phyloP scores from a whole-genome alignment of 2,329 filamentous ascomycete genomes.

The Apiospora pterosperma region DNA sequence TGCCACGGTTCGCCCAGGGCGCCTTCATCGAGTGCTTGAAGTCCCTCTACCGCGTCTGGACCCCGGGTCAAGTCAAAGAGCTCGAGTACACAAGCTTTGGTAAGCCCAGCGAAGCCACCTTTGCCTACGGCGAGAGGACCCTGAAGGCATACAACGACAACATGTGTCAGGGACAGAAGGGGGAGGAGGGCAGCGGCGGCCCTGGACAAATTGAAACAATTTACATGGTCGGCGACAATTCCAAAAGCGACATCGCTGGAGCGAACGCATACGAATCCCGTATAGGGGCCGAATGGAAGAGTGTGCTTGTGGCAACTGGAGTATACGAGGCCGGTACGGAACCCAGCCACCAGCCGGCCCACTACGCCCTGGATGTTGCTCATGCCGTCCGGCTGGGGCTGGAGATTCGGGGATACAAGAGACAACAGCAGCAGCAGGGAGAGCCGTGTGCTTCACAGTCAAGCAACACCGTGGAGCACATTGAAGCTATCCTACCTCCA shows the following conservation, averaged over 20 bases:
- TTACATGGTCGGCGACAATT: constrained; percentile 72
- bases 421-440: background rate
- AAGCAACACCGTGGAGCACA: background rate
- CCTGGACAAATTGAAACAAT: constrained; percentile 43
- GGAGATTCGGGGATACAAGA: constrained; percentile 1
- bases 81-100: constrained; percentile 58
- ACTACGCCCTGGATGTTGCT: constrained; percentile 57
- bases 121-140: constrained; percentile 62
- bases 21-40: constrained; percentile 63
- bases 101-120: constrained; percentile 63
- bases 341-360: constrained; percentile 52
- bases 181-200: background rate
- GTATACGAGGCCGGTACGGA: constrained; percentile 46
- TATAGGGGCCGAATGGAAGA: constrained; percentile 58
- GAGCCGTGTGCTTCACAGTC: background rate
- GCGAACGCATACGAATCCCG: constrained; percentile 59
- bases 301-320: constrained; percentile 65
- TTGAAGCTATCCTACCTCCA: background rate
- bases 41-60: constrained; percentile 56
- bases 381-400: constrained; percentile 64
- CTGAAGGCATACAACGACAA: constrained; percentile 32
- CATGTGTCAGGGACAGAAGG: background rate
- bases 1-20: constrained; percentile 67
- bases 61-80: constrained; percentile 33
- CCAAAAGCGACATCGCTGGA: constrained; percentile 66